A percentile compares a stretch with the other conserved stretches of the same genome.
These are phyloP conservation scores for Geotrichum klebahnii DNA, from an alignment of 1,139 yeast genomes.

Conservation along the genomic window DNA sequence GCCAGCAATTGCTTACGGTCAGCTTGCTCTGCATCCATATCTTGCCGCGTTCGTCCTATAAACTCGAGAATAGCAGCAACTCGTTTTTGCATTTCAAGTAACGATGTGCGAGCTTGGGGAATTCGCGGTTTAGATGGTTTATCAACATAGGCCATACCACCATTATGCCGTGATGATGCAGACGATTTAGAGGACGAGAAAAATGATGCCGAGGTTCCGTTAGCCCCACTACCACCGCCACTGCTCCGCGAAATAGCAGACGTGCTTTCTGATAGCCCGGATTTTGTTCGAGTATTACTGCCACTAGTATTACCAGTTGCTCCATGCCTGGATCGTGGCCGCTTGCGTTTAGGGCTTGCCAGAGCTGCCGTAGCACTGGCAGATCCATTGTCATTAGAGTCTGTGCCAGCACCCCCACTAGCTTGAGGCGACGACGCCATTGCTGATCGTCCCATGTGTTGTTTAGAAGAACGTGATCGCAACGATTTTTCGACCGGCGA, in stretches of 20 bases:
- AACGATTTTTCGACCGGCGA: slow-evolving; percentile 6
- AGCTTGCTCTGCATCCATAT: slow-evolving; percentile 65
- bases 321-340: slow-evolving; percentile 9
- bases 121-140: slow-evolving; percentile 78
- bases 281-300: not conserved
- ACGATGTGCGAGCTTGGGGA: slow-evolving; percentile 68
- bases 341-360: slow-evolving; percentile 10
- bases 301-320: not conserved
- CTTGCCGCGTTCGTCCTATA: slow-evolving; percentile 77
- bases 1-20: slow-evolving; percentile 50
- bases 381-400: not conserved
- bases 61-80: slow-evolving; percentile 89
- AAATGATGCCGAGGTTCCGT: slow-evolving; percentile 16
- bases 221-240: slow-evolving; percentile 4
- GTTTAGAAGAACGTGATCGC: not conserved
- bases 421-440: not conserved
- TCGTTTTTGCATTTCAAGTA: slow-evolving; percentile 79
- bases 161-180: slow-evolving; percentile 21
- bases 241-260: not conserved
- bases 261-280: not conserved
- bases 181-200: slow-evolving; percentile 7
- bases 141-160: slow-evolving; percentile 41
- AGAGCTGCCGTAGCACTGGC: not conserved
- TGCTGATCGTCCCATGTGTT: too few species aligned
- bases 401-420: not conserved